Evolutionary conservation across 2,329 filamentous ascomycete genomes (phyloP).

Genomic region (Venturia carpophila): DNA sequence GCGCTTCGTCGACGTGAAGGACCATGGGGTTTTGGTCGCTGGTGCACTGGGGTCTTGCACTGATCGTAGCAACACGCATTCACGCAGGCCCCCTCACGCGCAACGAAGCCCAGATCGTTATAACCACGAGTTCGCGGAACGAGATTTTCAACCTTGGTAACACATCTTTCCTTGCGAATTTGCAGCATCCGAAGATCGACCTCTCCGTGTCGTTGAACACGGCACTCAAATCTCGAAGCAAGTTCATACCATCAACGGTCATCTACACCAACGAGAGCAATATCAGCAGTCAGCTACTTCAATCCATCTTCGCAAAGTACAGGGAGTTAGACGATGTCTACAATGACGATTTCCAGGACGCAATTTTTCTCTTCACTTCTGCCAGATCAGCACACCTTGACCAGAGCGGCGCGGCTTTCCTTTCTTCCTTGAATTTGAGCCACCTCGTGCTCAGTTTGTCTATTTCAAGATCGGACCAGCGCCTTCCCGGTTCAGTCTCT

Average conservation of each 20-base stretch:
- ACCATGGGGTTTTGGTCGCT: not conserved
- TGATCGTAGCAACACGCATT: not conserved
- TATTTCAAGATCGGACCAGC: not conserved
- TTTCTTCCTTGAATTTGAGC: not conserved
- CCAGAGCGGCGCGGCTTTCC: not conserved
- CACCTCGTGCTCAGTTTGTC: not conserved
- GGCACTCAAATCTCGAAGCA: not conserved
- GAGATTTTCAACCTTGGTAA: not conserved
- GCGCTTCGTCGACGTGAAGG: not conserved
- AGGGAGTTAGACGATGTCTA: constrained; percentile 6
- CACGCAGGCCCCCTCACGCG: not conserved
- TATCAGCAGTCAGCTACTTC: not conserved
- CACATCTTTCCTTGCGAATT: not conserved
- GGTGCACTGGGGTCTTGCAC: not conserved
- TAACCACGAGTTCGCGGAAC: not conserved
- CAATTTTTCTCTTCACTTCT: not conserved
- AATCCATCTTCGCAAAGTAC: not conserved
- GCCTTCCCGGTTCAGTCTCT: not conserved
- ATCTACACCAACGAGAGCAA: constrained; percentile 9
- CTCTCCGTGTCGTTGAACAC: not conserved
- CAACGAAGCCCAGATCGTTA: constrained; percentile 1
- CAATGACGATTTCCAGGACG: not conserved
- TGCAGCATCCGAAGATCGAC: not conserved
- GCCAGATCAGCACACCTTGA: not conserved
- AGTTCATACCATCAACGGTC: not conserved